A percentile compares a stretch with the other conserved stretches of the same genome.
Conservation (phyloP, 1,284 basidiomycete species). For the Rugosomyces carneus region DNA sequence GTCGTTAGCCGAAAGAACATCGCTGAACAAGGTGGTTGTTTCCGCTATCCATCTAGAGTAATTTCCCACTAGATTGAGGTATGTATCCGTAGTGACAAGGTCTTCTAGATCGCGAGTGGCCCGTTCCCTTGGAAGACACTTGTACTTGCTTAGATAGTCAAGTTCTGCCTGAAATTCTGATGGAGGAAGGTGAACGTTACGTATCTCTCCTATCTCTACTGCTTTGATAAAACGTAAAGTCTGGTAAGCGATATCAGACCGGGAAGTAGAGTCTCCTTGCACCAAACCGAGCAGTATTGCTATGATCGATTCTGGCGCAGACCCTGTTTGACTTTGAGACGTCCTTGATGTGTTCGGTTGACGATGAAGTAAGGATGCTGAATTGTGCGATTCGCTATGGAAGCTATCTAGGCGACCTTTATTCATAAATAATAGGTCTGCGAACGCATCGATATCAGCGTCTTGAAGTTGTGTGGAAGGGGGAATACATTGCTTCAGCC, state of each 20-base stretch:
- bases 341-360: slow-evolving; percentile 26
- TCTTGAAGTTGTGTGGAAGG: slow-evolving; percentile 41
- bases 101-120: slow-evolving; percentile 31
- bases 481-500: slow-evolving; percentile 71
- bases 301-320: slow-evolving; percentile 43
- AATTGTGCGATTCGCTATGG: slow-evolving; percentile 39
- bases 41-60: slow-evolving; percentile 64
- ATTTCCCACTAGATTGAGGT: slow-evolving; percentile 34
- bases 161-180: slow-evolving; percentile 45
- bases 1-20: slow-evolving; percentile 48
- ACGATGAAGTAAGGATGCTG: slow-evolving; percentile 33
- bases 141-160: slow-evolving; percentile 44
- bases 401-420: slow-evolving; percentile 56
- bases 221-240: slow-evolving; percentile 57
- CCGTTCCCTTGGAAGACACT: slow-evolving; percentile 25
- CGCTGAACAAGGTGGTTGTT: slow-evolving; percentile 57
- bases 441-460: slow-evolving; percentile 70
- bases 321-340: slow-evolving; percentile 1
- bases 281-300: slow-evolving; percentile 53
- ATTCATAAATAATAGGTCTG: slow-evolving; percentile 59
- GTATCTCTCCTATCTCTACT: slow-evolving; percentile 31
- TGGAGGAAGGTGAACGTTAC: slow-evolving; percentile 30
- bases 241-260: slow-evolving; percentile 53
- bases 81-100: slow-evolving; percentile 31
- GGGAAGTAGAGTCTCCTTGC: slow-evolving; percentile 40